Percentiles rank a stretch among this genome's conserved stretches.
phyloP scores from a whole-genome alignment of 345 rosid genomes.

The Cochlearia excelsa region DNA sequence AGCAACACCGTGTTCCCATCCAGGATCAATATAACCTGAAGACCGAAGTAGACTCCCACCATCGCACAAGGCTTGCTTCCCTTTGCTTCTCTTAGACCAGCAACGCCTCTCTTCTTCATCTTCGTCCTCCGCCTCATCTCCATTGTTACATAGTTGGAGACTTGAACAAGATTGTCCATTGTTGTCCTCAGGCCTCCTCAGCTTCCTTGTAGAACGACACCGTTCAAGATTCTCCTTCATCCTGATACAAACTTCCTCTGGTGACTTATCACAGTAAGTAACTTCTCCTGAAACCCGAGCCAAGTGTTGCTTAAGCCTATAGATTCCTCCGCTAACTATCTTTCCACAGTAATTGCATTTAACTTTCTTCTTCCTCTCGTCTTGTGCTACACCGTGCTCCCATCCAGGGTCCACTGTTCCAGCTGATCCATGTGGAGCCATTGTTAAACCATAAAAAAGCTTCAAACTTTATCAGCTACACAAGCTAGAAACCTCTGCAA shows the following conservation, averaged over 20 bases:
- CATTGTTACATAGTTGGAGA: constrained; percentile 40
- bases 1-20: constrained; percentile 80
- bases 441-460: constrained; percentile 43
- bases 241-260: constrained; percentile 57
- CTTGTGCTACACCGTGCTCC: constrained; percentile 84
- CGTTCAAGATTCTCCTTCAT: constrained; percentile 72
- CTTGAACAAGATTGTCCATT: constrained; percentile 42
- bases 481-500: constrained; percentile 1
- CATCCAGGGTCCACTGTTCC: constrained; percentile 77
- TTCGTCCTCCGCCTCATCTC: constrained; percentile 35
- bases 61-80: constrained; percentile 47
- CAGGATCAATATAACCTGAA: constrained; percentile 75
- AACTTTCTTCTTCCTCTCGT: constrained; percentile 73
- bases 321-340: constrained; percentile 80
- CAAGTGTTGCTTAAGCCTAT: constrained; percentile 73
- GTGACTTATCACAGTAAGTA: constrained; percentile 70
- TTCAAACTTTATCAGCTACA: constrained; percentile 8
- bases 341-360: constrained; percentile 82
- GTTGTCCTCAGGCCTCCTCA: constrained; percentile 45
- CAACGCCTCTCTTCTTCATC: constrained; percentile 20
- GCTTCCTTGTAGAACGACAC: constrained; percentile 53
- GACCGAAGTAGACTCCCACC: constrained; percentile 59
- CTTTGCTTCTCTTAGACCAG: constrained; percentile 50
- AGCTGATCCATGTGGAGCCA: constrained; percentile 58
- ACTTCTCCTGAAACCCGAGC: constrained; percentile 77